Base-by-base conservation (phyloP, 805 yeast species). In the Wickerhamomyces canadensis region DNA sequence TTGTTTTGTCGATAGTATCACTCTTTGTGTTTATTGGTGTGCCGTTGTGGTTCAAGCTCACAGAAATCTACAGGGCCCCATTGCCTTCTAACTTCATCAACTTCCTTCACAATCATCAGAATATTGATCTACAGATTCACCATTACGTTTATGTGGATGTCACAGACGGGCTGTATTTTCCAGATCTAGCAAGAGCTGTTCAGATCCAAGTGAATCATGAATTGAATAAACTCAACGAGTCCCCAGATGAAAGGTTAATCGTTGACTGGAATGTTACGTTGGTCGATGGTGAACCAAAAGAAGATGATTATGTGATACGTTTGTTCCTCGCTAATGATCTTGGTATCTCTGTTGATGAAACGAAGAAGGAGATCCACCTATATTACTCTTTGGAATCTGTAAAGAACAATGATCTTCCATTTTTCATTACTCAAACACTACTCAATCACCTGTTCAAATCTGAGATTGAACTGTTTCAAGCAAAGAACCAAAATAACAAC, bases 181-280 rank as follows among this genome's bases (percentile, higher is more conserved):
- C 91, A 0, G 95, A 87, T 54, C 51, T 87, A 15, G 72, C 70
- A 2, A 66, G 66, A 30, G 87, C 83, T 1, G 52, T 72, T 2
- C 71, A 72, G 41, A 49, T 65, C 11, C 74, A 76, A 46, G 49
- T 74, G 2, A 64, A 70, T 41, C 59, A 62, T 13, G 58, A 71
- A 31, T 40, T 78, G 29, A 49, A 56, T n/a, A 33, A 34, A n/a
- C 16, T 42, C 23, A 43, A 36, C 16, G 27, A 34, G 6, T 33
- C 43, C 17, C 47, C 57, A 12, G 41, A 47, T 24, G 45, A 49
- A 12, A 56, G 57, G 22, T 37, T 49, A 19, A 38, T 37, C 6
- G 57, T 65, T 2, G 55, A 57, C 17, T 64, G 70, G 68, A 49
- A 60, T 57, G 38, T 49, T 45, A 38, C 62, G 41, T 36, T 55